These are phyloP conservation scores for Candida albicans DNA, from an alignment of 1,139 yeast genomes.

Conservation along the genomic window DNA sequence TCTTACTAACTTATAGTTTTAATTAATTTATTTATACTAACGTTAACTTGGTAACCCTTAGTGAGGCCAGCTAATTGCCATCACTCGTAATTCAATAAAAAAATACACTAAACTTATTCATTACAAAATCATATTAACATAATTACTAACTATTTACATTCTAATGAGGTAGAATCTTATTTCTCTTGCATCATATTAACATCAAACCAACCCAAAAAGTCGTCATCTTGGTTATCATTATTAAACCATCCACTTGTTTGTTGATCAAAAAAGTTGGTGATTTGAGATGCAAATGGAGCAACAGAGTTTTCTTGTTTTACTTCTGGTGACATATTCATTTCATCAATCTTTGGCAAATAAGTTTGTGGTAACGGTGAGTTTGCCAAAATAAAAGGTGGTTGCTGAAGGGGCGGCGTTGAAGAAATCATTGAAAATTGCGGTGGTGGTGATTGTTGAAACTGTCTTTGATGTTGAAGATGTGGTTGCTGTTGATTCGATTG, in stretches of 20 bases:
- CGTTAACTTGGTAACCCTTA: no score
- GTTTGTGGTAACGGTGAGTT: constrained; percentile 17
- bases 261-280: constrained; percentile 67
- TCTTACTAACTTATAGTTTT: no score
- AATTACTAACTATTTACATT: not conserved
- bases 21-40: no score
- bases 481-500: not conserved
- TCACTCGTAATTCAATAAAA: no score
- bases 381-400: constrained; percentile 13
- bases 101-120: no score
- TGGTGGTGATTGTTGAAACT: not conserved
- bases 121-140: no score
- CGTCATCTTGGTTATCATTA: constrained; percentile 74
- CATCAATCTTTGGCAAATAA: constrained; percentile 15
- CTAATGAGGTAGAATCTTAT: not conserved
- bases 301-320: constrained; percentile 4
- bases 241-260: constrained; percentile 79
- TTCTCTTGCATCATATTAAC: constrained; percentile 40
- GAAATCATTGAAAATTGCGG: constrained; percentile 1
- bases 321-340: constrained; percentile 1
- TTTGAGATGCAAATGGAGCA: constrained; percentile 35
- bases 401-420: constrained; percentile 1
- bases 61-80: no score
- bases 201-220: constrained; percentile 95
- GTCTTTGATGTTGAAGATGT: not conserved